Evolutionary conservation across 2,329 filamentous ascomycete species (phyloP), one percentile per base, ranked within the genome.

Genomic region (Chaetomiaceae sp.): DNA sequence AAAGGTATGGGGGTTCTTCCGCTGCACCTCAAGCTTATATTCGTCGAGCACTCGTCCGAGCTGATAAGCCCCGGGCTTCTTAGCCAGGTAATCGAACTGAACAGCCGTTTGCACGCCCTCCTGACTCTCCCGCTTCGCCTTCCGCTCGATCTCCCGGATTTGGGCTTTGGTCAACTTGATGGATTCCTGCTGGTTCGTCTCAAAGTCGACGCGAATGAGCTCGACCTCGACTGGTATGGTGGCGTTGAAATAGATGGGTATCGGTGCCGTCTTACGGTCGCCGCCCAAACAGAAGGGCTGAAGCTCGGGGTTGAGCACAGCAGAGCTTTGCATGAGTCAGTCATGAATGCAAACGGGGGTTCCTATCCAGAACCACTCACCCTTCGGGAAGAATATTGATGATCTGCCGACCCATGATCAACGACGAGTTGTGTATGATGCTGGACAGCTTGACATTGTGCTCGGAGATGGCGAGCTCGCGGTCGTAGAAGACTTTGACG

Each of bases 301-400:
- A 48, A 79, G 76, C 38, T 89, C 78, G 0, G 89, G 88, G 60
- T 98, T 98, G 52, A 98, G 73, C 39, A 89, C 75, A 12, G 90
- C 93, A 39, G 90, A 93, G 15, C 82, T 86, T 58, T 27, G 47
- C 15, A 43, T 22, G 42, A n/a, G 58, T 70, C 46, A 69, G 62
- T 46, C 33, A 37, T 20, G 29, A 22, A 24, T 18, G 18, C 17
- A 14, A 27, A n/a, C 1, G 9, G 17, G 14, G 37, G 10, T 18
- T 42, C 12, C 34, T 17, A n/a, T n/a, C 29, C 2, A 14, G 14
- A 7, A 14, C n/a, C 6, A 49, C 74, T 56, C 65, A 84, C 72
- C 94, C 94, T 72, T 98, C 93, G 2, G 93, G 93, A 45, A 98
- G 73, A 60, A 98, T 95, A 63, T 98, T 93, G 66, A 98, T 91